A percentile compares a stretch with the other conserved stretches of the same genome.
Evolutionary conservation across 352 stramenopile genomes (phyloP).

Genomic region (Pythium scleroteichum): DNA sequence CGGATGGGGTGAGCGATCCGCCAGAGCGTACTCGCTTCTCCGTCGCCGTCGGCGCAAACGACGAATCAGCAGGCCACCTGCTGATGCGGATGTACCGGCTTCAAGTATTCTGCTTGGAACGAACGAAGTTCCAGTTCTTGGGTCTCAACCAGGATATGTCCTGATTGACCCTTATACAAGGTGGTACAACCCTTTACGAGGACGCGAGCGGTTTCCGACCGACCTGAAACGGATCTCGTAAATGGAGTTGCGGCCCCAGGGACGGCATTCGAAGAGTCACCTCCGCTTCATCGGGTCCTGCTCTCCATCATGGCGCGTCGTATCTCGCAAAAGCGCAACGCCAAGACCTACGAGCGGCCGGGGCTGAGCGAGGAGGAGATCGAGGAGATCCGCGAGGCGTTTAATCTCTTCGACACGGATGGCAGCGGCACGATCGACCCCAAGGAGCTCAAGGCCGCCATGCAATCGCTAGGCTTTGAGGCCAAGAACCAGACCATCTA

Average conservation of each 20-base stretch:
- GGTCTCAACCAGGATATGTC: neutral
- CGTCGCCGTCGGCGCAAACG: no score
- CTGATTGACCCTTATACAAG: conserved; percentile 2
- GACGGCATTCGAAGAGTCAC: conserved; percentile 21
- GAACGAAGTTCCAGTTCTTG: no score
- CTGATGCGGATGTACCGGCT: no score
- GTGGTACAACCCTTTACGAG: neutral
- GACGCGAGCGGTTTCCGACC: neutral
- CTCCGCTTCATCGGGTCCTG: neutral
- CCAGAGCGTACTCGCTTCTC: no score
- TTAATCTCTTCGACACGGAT: conserved; percentile 98
- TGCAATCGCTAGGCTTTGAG: conserved; percentile 96
- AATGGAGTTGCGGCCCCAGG: neutral
- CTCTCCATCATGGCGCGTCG: conserved; percentile 49
- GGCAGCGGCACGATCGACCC: conserved; percentile 96
- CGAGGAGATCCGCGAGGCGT: conserved; percentile 96
- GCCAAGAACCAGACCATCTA: conserved; percentile 98
- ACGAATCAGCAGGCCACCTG: no score
- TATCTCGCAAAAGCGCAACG: conserved; percentile 82
- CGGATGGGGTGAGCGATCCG: no score
- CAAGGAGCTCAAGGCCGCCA: conserved; percentile 97
- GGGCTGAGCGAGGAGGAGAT: conserved; percentile 93
- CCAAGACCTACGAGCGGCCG: conserved; percentile 90
- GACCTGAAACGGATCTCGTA: neutral
- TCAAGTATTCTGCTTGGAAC: no score